phyloP scores from a whole-genome alignment of 345 rosid genomes.

The Rhodamnia rubescens region DNA sequence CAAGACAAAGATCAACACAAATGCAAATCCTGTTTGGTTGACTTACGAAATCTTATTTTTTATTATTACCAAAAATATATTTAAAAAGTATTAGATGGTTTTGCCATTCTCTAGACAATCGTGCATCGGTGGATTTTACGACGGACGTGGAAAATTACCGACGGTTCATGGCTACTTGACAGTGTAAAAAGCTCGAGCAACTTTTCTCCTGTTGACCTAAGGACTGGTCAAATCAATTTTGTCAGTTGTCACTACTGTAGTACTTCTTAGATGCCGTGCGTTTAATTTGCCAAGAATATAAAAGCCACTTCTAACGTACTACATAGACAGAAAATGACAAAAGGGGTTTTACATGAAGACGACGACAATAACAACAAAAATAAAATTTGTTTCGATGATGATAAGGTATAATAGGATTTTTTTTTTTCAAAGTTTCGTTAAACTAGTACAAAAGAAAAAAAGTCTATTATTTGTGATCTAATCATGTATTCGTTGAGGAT shows the following conservation, averaged over 20 bases:
- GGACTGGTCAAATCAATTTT: background rate
- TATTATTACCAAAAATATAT: background rate
- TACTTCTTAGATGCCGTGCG: background rate
- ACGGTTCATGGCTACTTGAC: background rate
- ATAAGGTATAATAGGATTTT: background rate
- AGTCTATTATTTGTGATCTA: background rate
- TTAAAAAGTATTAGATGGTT: background rate
- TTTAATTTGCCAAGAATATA: background rate
- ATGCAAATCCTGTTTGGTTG: background rate
- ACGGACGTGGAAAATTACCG: background rate
- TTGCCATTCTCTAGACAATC: background rate
- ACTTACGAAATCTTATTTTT: background rate
- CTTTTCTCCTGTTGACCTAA: background rate
- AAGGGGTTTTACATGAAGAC: background rate
- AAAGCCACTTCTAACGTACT: background rate
- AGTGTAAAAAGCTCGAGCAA: background rate
- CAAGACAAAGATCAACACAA: background rate
- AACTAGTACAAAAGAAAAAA: background rate
- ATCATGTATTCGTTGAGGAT: background rate
- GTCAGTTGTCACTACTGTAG: background rate
- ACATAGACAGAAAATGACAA: background rate
- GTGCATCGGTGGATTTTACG: background rate
- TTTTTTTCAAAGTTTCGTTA: background rate
- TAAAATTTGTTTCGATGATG: background rate
- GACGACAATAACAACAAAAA: background rate